Conservation (phyloP, 257 asterid genomes). For the Nicotiana paniculata region DNA sequence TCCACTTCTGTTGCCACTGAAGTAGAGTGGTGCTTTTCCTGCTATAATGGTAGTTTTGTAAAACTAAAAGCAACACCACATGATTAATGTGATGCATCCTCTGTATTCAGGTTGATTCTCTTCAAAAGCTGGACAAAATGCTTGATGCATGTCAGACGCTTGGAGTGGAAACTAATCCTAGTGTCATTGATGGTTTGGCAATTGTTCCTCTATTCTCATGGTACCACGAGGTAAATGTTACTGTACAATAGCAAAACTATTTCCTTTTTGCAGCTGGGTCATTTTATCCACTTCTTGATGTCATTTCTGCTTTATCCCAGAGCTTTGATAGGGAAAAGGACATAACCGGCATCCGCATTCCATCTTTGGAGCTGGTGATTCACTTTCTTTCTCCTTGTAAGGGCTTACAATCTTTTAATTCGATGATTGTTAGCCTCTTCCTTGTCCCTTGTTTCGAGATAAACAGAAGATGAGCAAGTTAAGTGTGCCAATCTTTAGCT, state of each 20-base stretch:
- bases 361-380: constrained; percentile 92
- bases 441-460: not conserved
- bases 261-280: constrained; percentile 6
- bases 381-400: constrained; percentile 75
- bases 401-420: constrained; percentile 34
- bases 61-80: not conserved
- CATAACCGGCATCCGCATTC: constrained; percentile 60
- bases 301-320: constrained; percentile 28
- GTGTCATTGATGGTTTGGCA: constrained; percentile 56
- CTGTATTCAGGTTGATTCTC: constrained; percentile 47
- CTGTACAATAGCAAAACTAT: constrained; percentile 1
- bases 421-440: not conserved
- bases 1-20: not conserved
- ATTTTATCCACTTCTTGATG: not conserved
- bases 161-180: constrained; percentile 71
- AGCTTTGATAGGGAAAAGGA: constrained; percentile 84
- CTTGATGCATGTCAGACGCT: constrained; percentile 46
- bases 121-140: constrained; percentile 68
- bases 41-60: not conserved
- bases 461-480: not conserved
- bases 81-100: constrained; percentile 1
- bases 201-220: constrained; percentile 73
- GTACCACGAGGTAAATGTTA: constrained; percentile 74
- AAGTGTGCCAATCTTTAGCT: not conserved
- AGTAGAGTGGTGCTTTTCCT: not conserved